These are phyloP conservation scores for Pleurostoma richardsiae DNA, from an alignment of 2,329 filamentous ascomycete species.

Conservation along the genomic window DNA sequence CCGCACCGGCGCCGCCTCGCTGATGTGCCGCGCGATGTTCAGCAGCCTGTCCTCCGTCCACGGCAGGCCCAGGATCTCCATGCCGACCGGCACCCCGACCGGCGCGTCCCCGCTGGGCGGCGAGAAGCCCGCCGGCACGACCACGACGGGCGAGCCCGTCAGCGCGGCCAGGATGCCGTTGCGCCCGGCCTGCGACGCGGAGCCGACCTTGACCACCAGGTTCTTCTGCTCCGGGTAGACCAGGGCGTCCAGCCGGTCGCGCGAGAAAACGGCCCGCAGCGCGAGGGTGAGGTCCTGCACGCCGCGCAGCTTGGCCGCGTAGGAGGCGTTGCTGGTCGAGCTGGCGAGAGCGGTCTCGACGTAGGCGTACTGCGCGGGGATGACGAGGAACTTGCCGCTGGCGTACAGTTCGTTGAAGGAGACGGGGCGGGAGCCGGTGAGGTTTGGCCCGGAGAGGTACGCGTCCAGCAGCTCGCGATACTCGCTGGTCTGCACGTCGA, in stretches of 20 bases:
- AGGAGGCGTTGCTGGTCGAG: conserved; percentile 41
- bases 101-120: conserved; percentile 40
- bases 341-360: conserved; percentile 44
- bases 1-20: conserved; percentile 38
- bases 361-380: conserved; percentile 53
- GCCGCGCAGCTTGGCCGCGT: conserved; percentile 35
- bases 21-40: conserved; percentile 45
- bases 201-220: conserved; percentile 53
- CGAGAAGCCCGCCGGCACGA: conserved; percentile 50
- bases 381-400: conserved; percentile 50
- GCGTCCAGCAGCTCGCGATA: conserved; percentile 48
- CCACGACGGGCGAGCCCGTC: conserved; percentile 33
- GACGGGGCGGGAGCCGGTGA: conserved; percentile 37
- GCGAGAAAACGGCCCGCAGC: conserved; percentile 43
- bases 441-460: conserved; percentile 44
- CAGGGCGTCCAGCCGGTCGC: conserved; percentile 47
- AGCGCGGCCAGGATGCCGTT: conserved; percentile 38
- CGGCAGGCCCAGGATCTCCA: conserved; percentile 56
- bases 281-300: conserved; percentile 48
- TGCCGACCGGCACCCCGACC: conserved; percentile 55
- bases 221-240: conserved; percentile 63
- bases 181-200: conserved; percentile 50
- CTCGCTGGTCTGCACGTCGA: conserved; percentile 59
- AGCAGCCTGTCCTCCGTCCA: conserved; percentile 51
- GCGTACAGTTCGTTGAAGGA: conserved; percentile 45